These are phyloP conservation scores for Echites panduratus DNA, from an alignment of 257 asterid genomes.

Conservation along the genomic window DNA sequence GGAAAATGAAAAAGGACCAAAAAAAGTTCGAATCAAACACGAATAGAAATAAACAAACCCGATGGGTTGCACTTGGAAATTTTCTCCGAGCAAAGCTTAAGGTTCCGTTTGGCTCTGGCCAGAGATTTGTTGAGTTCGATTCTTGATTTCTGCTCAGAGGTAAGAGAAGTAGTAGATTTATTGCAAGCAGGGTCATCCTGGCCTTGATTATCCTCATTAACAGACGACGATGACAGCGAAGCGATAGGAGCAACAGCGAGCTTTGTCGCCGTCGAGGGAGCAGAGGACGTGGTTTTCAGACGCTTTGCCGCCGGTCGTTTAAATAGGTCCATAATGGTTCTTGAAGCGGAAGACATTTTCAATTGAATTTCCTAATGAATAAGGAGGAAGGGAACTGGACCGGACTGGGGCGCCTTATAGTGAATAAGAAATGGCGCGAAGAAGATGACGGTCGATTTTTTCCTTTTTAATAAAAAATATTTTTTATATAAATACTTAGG, in stretches of 20 bases:
- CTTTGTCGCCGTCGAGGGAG: background rate
- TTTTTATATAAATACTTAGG: too few species aligned
- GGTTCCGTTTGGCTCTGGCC: slow-evolving; percentile 66
- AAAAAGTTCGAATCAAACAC: background rate
- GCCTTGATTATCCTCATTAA: background rate
- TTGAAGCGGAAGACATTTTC: slow-evolving; percentile 27
- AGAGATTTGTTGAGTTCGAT: slow-evolving; percentile 70
- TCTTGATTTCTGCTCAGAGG: slow-evolving; percentile 56
- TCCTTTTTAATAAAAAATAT: too few species aligned
- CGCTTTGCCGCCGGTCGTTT: slow-evolving; percentile 84
- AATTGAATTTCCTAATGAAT: background rate
- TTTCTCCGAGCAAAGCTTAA: slow-evolving; percentile 55
- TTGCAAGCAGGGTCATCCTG: slow-evolving; percentile 23
- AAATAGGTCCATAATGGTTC: slow-evolving; percentile 65
- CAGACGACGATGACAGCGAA: slow-evolving; percentile 11
- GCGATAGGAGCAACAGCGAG: background rate
- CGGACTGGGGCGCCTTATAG: too few species aligned
- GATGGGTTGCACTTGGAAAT: slow-evolving; percentile 41
- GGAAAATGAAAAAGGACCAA: too few species aligned
- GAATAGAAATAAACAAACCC: slow-evolving; percentile 23
- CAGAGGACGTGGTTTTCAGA: slow-evolving; percentile 27
- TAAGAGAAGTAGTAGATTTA: slow-evolving; percentile 25
- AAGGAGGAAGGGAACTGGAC: background rate
- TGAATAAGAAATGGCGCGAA: background rate
- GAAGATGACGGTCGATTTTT: background rate